These are phyloP conservation scores for Saccharomyces hybrid DNA, from an alignment of 1,139 yeast species.

Conservation along the genomic window DNA sequence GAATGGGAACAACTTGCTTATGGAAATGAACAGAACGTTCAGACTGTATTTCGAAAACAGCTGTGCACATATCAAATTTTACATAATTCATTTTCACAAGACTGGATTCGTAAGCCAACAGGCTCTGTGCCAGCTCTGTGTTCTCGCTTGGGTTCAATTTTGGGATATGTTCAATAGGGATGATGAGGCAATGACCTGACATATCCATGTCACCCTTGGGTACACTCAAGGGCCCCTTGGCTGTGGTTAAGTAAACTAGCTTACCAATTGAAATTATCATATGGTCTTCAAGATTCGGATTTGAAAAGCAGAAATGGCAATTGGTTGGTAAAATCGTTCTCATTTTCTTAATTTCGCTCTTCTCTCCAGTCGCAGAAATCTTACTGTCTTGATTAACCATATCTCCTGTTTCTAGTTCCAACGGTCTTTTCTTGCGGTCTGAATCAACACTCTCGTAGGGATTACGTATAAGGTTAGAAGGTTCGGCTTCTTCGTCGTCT, in stretches of 20 bases:
- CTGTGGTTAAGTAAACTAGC: constrained; percentile 61
- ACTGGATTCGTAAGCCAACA: constrained; percentile 38
- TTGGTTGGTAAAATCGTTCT: constrained; percentile 44
- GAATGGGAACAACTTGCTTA: constrained; percentile 56
- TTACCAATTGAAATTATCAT: constrained; percentile 73
- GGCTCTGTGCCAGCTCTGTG: constrained; percentile 37
- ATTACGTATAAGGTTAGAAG: constrained; percentile 31
- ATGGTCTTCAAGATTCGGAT: constrained; percentile 71
- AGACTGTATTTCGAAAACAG: constrained; percentile 57
- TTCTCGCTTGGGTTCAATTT: constrained; percentile 26
- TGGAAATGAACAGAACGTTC: constrained; percentile 56
- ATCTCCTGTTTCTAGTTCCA: constrained; percentile 4
- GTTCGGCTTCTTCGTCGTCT: constrained; percentile 10
- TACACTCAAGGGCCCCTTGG: constrained; percentile 77
- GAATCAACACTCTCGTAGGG: constrained; percentile 32
- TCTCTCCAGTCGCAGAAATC: constrained; percentile 1
- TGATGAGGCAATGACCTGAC: constrained; percentile 76
- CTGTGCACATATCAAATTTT: constrained; percentile 38
- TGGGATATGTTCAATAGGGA: constrained; percentile 75
- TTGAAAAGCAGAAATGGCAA: constrained; percentile 82
- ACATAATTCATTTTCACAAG: constrained; percentile 43
- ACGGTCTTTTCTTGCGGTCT: constrained; percentile 14
- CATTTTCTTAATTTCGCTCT: constrained; percentile 21
- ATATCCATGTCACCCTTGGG: constrained; percentile 42
- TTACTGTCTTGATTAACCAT: constrained; percentile 9